These are phyloP conservation scores for Phytophthora litchii DNA, from an alignment of 352 stramenopile species.

Conservation along the genomic window DNA sequence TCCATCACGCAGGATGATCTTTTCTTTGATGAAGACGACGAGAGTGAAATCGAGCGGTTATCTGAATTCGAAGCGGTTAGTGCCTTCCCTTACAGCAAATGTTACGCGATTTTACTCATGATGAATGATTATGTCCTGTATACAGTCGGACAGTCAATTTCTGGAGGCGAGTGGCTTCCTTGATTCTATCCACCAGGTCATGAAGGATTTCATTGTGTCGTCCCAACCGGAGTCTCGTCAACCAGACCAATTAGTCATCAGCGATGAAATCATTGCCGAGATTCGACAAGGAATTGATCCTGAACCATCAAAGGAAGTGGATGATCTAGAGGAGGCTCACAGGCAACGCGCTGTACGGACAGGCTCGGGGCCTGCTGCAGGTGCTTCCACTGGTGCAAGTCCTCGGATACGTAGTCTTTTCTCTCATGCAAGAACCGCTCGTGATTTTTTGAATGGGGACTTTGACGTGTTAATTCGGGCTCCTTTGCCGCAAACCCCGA, in stretches of 20 bases:
- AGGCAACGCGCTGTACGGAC: constrained; percentile 34
- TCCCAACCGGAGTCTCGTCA: constrained; percentile 33
- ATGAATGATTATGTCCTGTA: background rate
- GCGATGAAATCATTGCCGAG: constrained; percentile 73
- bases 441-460: constrained; percentile 48
- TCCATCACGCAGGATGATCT: constrained; percentile 62
- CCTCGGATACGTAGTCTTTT: constrained; percentile 45
- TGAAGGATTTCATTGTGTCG: constrained; percentile 62
- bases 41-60: constrained; percentile 63
- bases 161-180: constrained; percentile 78
- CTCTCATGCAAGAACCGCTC: constrained; percentile 49
- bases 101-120: background rate
- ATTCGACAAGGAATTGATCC: constrained; percentile 52
- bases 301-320: constrained; percentile 22
- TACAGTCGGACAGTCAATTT: constrained; percentile 73
- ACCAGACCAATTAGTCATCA: constrained; percentile 61
- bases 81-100: background rate
- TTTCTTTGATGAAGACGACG: constrained; percentile 47
- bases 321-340: constrained; percentile 35
- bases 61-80: constrained; percentile 78
- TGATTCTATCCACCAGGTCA: constrained; percentile 83
- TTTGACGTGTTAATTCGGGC: constrained; percentile 27
- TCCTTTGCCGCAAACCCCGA: constrained; percentile 31
- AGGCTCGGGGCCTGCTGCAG: constrained; percentile 2
- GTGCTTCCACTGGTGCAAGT: constrained; percentile 19